These are phyloP conservation scores for Sarocladium brachiariae DNA, from an alignment of 2,329 filamentous ascomycete genomes.

Conservation along the genomic window DNA sequence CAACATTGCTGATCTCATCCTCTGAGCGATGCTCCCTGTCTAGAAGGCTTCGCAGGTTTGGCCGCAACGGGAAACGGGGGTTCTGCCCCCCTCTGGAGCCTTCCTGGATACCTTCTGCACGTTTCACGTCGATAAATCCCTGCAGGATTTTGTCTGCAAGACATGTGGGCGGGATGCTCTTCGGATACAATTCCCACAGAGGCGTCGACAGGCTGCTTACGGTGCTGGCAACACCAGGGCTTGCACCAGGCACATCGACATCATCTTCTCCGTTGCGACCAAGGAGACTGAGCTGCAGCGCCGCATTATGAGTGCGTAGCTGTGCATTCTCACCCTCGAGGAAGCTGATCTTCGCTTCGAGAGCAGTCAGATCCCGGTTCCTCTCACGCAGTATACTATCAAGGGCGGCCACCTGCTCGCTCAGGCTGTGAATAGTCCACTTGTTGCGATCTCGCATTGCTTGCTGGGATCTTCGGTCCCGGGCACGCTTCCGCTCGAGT, in stretches of 20 bases:
- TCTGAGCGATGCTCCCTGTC: conserved; percentile 17
- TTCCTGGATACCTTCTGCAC: conserved; percentile 8
- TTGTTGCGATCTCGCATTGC: conserved; percentile 26
- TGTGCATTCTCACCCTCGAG: conserved; percentile 22
- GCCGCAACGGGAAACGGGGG: conserved; percentile 16
- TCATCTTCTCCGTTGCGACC: conserved; percentile 13
- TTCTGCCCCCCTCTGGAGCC: conserved; percentile 10
- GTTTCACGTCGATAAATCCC: conserved; percentile 18
- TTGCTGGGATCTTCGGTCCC: conserved; percentile 26
- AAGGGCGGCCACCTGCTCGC: conserved; percentile 22
- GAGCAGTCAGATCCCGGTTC: conserved; percentile 13
- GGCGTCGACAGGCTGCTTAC: conserved; percentile 11
- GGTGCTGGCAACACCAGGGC: conserved; percentile 11
- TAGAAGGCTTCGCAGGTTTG: conserved; percentile 20
- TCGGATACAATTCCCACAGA: conserved; percentile 19
- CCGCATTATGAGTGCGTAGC: conserved; percentile 23
- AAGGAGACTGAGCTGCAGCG: conserved; percentile 22
- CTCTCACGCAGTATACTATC: conserved; percentile 19
- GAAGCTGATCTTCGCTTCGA: conserved; percentile 16
- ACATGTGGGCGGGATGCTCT: conserved; percentile 18
- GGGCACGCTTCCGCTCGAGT: conserved; percentile 23
- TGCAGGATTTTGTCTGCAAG: conserved; percentile 23
- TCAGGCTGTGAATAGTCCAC: conserved; percentile 23
- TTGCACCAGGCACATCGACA: conserved; percentile 10
- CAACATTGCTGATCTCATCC: conserved; percentile 26